A percentile compares a stretch with the other conserved stretches of the same genome.
phyloP scores from a whole-genome alignment of 441 rosid genomes.

The Rhodomyrtus psidioides region DNA sequence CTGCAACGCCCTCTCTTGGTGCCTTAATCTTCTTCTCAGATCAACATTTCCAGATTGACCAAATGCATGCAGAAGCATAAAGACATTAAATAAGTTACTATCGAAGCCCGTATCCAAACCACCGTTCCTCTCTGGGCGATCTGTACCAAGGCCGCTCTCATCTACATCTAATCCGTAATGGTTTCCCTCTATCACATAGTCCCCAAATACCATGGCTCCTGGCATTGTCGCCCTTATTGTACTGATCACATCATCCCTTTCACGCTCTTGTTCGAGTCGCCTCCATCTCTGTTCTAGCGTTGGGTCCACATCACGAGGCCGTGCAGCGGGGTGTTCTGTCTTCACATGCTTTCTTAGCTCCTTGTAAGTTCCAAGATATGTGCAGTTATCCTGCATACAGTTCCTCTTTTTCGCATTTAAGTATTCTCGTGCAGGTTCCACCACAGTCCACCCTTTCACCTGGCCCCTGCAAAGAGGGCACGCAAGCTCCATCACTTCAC shows the following conservation, averaged over 20 bases:
- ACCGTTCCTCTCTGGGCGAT: slow-evolving; percentile 24
- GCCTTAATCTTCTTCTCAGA: slow-evolving; percentile 30
- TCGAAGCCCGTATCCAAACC: slow-evolving; percentile 40
- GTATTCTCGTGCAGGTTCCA: slow-evolving; percentile 75
- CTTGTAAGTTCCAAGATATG: slow-evolving; percentile 66
- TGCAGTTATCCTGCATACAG: slow-evolving; percentile 92
- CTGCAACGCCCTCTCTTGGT: slow-evolving; percentile 16
- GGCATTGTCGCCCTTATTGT: slow-evolving; percentile 84
- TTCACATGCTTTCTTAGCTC: slow-evolving; percentile 94
- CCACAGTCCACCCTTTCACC: slow-evolving; percentile 99
- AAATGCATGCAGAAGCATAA: slow-evolving; percentile 61
- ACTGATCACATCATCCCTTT: slow-evolving; percentile 68
- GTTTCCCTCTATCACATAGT: slow-evolving; percentile 70
- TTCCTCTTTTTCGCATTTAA: slow-evolving; percentile 67
- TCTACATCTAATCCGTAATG: slow-evolving; percentile 36
- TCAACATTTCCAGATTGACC: slow-evolving; percentile 44
- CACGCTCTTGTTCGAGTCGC: slow-evolving; percentile 71
- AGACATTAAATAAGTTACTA: slow-evolving; percentile 47
- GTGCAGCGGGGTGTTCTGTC: slow-evolving; percentile 64
- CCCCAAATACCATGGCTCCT: slow-evolving; percentile 82
- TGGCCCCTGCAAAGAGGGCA: slow-evolving; percentile 98
- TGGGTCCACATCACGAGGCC: slow-evolving; percentile 82
- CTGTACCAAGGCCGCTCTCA: slow-evolving; percentile 14
- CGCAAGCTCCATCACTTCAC: slow-evolving; percentile 53
- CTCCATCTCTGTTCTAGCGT: slow-evolving; percentile 79